A percentile compares a stretch with the other conserved stretches of the same genome.
Conservation (phyloP, 2,329 filamentous ascomycete species). For the Claviceps capensis region DNA sequence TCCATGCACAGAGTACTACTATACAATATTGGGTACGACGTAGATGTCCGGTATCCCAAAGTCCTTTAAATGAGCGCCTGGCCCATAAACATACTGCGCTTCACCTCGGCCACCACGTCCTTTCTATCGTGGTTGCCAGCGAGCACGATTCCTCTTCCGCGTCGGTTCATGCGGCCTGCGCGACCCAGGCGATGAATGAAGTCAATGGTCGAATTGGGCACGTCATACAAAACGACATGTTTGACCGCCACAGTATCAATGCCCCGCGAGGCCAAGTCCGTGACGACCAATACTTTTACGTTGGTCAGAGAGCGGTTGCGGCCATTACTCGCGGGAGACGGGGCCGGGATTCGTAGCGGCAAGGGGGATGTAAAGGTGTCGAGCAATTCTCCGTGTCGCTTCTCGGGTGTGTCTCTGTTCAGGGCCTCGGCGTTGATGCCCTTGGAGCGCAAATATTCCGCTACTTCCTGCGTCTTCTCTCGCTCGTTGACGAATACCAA, state of each 20-base stretch:
- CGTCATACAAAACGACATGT: constrained; percentile 88
- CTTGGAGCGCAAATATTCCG: constrained; percentile 66
- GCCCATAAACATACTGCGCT: constrained; percentile 75
- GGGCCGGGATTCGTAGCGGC: constrained; percentile 22
- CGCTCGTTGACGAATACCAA: constrained; percentile 96
- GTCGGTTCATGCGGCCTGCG: constrained; percentile 81
- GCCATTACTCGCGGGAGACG: constrained; percentile 14
- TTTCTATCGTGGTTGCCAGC: constrained; percentile 81
- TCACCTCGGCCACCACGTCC: constrained; percentile 83
- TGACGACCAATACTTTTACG: constrained; percentile 86
- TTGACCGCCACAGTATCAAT: constrained; percentile 88
- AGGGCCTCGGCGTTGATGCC: constrained; percentile 80
- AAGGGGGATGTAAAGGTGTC: constrained; percentile 52
- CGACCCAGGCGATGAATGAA: constrained; percentile 93
- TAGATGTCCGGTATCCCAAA: no score
- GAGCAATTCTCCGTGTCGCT: constrained; percentile 64
- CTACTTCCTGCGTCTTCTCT: constrained; percentile 70
- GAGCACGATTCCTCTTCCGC: constrained; percentile 79
- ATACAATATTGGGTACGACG: no score
- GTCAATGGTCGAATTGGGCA: constrained; percentile 95
- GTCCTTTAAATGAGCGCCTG: constrained; percentile 55
- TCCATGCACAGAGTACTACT: no score
- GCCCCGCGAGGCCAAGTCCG: constrained; percentile 80
- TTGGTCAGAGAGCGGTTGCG: constrained; percentile 47
- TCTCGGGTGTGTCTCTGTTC: constrained; percentile 69